Percentiles rank a stretch among this genome's conserved stretches.
These are phyloP conservation scores for Sclerotinia subarctica DNA, from an alignment of 2,329 filamentous ascomycete genomes.

Conservation along the genomic window DNA sequence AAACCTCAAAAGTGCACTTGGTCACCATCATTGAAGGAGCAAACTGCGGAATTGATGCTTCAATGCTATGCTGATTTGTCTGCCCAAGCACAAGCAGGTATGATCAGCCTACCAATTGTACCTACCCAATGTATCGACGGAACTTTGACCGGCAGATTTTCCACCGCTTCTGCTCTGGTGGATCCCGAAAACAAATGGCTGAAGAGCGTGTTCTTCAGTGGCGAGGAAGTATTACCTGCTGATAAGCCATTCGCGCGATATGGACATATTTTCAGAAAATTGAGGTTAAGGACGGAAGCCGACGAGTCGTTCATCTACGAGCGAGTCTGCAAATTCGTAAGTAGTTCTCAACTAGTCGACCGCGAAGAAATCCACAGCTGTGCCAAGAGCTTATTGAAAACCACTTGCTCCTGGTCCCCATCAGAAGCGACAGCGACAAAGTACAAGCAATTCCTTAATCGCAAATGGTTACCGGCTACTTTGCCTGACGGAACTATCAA, in stretches of 20 bases:
- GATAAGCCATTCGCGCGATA: conserved; percentile 26
- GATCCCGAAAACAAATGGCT: conserved; percentile 26
- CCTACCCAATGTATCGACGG: conserved; percentile 25
- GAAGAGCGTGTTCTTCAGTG: conserved; percentile 29
- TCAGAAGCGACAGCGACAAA: not conserved
- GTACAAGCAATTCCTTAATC: conserved; percentile 14
- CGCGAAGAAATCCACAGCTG: conserved; percentile 14
- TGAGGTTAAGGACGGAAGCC: conserved; percentile 28
- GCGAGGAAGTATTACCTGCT: conserved; percentile 33
- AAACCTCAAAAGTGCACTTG: conserved; percentile 13
- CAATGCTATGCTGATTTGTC: conserved; percentile 23
- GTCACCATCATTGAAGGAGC: conserved; percentile 24
- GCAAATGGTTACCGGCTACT: conserved; percentile 29
- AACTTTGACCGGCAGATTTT: conserved; percentile 24
- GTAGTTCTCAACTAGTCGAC: conserved; percentile 1
- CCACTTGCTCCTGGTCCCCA: conserved; percentile 19
- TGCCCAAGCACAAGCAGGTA: conserved; percentile 4
- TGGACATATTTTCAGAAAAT: conserved; percentile 23
- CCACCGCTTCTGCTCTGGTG: conserved; percentile 26
- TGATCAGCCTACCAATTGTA: conserved; percentile 29
- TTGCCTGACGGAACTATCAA: not conserved
- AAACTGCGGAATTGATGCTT: conserved; percentile 26
- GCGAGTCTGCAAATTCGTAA: conserved; percentile 25
- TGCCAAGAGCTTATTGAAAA: conserved; percentile 21
- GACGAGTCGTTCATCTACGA: conserved; percentile 27